A percentile compares a stretch with the other conserved stretches of the same genome.
Conservation (phyloP, 116 monocot species). For the Thalassia testudinum region DNA sequence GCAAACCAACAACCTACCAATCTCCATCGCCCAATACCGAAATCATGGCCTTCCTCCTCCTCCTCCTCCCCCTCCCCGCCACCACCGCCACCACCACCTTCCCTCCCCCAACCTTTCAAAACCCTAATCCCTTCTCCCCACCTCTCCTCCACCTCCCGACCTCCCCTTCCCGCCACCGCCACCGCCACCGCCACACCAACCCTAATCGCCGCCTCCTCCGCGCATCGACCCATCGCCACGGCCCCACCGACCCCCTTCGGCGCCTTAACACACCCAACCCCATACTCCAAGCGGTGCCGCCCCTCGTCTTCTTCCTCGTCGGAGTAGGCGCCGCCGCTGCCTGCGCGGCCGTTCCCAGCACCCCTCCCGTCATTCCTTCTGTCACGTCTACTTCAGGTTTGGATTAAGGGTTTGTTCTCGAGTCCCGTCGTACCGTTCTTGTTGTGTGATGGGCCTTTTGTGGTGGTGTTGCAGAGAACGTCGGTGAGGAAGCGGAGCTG, state of each 20-base stretch:
- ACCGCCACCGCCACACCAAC: neutral
- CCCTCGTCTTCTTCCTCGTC: conserved; percentile 9
- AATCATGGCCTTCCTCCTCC: neutral
- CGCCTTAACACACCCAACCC: neutral
- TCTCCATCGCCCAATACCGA: too few relatives aligned
- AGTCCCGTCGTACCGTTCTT: neutral
- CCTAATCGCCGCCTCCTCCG: neutral
- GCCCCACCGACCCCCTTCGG: neutral
- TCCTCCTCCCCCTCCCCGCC: neutral
- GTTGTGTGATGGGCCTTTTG: neutral
- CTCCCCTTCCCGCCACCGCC: neutral
- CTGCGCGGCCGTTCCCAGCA: neutral
- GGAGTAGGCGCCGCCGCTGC: conserved; percentile 6
- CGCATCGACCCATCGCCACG: too few relatives aligned
- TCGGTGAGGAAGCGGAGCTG: conserved; percentile 38
- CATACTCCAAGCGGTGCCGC: conserved; percentile 3
- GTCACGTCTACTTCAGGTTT: neutral
- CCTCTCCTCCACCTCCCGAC: neutral
- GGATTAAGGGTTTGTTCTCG: neutral
- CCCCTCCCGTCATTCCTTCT: neutral
- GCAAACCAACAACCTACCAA: too few relatives aligned
- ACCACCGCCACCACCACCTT: neutral
- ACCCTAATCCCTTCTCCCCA: neutral
- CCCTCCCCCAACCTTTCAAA: neutral
- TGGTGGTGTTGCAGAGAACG: neutral